Conservation (phyloP, 208 protist species). For the Trichomonas gallinae region DNA sequence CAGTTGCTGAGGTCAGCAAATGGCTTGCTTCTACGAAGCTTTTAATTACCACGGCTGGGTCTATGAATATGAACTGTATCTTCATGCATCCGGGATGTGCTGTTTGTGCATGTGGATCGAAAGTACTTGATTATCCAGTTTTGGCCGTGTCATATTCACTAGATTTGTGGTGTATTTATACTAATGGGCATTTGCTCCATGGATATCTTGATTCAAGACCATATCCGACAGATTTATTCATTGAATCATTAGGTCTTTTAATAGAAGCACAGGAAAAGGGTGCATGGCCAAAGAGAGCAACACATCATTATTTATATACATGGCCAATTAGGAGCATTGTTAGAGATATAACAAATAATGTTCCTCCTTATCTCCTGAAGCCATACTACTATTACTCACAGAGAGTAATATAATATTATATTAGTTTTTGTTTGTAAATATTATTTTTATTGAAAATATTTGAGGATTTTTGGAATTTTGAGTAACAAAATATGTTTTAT, state of each 20-base stretch:
- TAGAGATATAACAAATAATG: neutral
- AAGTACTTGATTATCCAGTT: neutral
- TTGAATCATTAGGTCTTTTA: neutral
- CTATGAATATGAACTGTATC: neutral
- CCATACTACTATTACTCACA: neutral
- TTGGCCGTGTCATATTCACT: neutral
- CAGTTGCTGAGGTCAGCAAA: neutral
- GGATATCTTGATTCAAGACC: neutral
- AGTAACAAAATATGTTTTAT: too few relatives aligned
- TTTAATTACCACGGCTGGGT: neutral
- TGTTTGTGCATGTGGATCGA: neutral
- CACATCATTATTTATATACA: neutral
- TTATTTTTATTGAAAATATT: too few relatives aligned
- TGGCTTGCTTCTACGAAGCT: neutral
- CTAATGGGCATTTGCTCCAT: neutral
- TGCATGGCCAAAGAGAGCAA: neutral
- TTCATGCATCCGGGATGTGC: neutral
- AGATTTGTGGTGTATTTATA: neutral
- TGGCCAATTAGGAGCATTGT: neutral
- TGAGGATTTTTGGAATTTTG: too few relatives aligned
- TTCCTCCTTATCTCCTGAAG: neutral
- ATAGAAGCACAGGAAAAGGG: neutral
- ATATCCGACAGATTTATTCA: neutral
- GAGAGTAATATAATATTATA: neutral
- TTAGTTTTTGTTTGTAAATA: neutral